A percentile compares a stretch with the other conserved stretches of the same genome.
phyloP scores from a whole-genome alignment of 192 early-diverging fungal genomes.

The Backusella australiensis region DNA sequence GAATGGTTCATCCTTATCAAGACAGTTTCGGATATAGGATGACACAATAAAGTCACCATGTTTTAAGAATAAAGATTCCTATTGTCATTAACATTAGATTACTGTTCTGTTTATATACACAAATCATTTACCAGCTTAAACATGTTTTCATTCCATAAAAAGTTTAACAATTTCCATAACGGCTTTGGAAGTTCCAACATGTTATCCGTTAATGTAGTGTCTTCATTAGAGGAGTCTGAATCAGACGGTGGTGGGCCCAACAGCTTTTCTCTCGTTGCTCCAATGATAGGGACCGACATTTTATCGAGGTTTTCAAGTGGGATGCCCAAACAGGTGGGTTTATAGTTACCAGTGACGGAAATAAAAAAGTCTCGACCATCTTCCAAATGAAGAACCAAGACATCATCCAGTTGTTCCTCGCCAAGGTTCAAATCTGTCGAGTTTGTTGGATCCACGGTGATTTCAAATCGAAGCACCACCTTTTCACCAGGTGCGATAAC shows the following conservation, averaged over 20 bases:
- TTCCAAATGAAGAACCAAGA: conserved; percentile 78
- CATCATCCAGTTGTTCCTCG: conserved; percentile 64
- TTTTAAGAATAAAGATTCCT: conserved; percentile 65
- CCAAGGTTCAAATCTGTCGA: conserved; percentile 57
- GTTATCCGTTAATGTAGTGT: not conserved
- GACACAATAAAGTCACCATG: conserved; percentile 62
- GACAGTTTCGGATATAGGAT: conserved; percentile 70
- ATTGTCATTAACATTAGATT: conserved; percentile 29
- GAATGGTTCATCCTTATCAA: conserved; percentile 75
- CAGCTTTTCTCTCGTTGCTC: not conserved
- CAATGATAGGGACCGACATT: conserved; percentile 51
- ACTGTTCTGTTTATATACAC: not conserved
- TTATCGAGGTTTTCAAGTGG: conserved; percentile 65
- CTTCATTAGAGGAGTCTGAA: not conserved
- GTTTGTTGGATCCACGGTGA: conserved; percentile 51
- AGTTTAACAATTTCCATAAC: conserved; percentile 69
- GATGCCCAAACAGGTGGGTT: conserved; percentile 73
- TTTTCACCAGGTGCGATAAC: conserved; percentile 75
- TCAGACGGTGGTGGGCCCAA: not conserved
- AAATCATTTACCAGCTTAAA: conserved; percentile 53
- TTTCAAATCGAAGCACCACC: conserved; percentile 55
- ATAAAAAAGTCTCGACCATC: conserved; percentile 87
- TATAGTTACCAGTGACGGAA: conserved; percentile 66
- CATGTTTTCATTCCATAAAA: conserved; percentile 60
- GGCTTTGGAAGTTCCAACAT: not conserved